These are phyloP conservation scores for Trichopus zeylanicus DNA, from an alignment of 116 monocot species.

Conservation along the genomic window DNA sequence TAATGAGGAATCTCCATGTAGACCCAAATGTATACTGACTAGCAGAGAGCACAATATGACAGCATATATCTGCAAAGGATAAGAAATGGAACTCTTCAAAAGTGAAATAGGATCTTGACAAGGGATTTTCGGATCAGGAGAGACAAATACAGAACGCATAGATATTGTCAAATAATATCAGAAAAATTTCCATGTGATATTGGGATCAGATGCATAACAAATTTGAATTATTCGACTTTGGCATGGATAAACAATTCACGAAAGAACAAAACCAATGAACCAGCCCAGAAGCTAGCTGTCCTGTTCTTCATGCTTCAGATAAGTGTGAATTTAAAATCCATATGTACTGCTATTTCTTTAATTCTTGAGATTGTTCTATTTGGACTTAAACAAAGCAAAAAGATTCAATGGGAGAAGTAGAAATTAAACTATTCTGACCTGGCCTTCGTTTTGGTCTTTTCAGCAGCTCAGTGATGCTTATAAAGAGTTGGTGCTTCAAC, in stretches of 20 bases:
- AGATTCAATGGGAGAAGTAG: background rate
- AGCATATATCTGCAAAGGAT: background rate
- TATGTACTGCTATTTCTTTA: background rate
- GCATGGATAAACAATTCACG: slow-evolving; percentile 10
- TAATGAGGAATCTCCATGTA: background rate
- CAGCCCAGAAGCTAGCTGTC: slow-evolving; percentile 9
- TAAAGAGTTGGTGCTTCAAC: background rate
- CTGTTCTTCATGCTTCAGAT: slow-evolving; percentile 13
- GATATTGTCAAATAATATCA: slow-evolving; percentile 5
- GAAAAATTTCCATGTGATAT: slow-evolving; percentile 24
- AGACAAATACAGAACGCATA: background rate
- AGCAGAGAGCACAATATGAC: background rate
- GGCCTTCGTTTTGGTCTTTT: background rate
- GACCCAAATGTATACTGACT: background rate
- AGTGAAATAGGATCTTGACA: background rate
- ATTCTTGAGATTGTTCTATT: background rate
- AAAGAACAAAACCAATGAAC: background rate
- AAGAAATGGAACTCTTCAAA: background rate
- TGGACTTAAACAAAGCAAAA: background rate
- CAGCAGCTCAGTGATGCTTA: background rate
- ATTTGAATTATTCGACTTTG: slow-evolving; percentile 7
- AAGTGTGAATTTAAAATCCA: slow-evolving; percentile 8
- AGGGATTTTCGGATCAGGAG: slow-evolving; percentile 16
- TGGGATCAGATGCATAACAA: slow-evolving; percentile 21
- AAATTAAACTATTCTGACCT: background rate